A percentile compares a stretch with the other conserved stretches of the same genome.
These are phyloP conservation scores for Suhomyces sp. DNA, from an alignment of 805 yeast species.

Conservation along the genomic window DNA sequence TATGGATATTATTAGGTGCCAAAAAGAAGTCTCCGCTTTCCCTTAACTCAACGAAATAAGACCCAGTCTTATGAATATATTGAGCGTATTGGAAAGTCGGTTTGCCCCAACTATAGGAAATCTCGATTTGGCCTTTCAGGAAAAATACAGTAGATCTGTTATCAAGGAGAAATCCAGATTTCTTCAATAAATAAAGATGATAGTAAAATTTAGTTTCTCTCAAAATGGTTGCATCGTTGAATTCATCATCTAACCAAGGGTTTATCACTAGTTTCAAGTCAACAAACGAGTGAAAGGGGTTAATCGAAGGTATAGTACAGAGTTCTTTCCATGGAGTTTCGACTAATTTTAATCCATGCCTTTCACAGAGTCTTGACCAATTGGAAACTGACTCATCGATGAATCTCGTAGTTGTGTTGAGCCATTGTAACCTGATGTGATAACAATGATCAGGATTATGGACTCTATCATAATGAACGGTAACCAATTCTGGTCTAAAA, in stretches of 20 bases:
- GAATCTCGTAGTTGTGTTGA: conserved; percentile 80
- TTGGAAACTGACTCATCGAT: conserved; percentile 74
- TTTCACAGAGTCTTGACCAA: conserved; percentile 81
- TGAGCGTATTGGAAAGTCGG: conserved; percentile 82
- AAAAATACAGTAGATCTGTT: conserved; percentile 70
- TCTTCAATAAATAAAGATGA: conserved; percentile 70
- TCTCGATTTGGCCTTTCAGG: conserved; percentile 55
- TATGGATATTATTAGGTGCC: conserved; percentile 85
- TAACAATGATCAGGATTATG: conserved; percentile 95
- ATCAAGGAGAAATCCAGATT: conserved; percentile 76
- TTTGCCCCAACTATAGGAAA: conserved; percentile 87
- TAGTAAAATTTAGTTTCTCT: conserved; percentile 63
- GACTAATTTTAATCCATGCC: conserved; percentile 74
- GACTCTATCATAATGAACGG: conserved; percentile 86
- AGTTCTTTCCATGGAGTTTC: conserved; percentile 92
- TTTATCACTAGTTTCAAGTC: conserved; percentile 63
- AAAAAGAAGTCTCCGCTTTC: conserved; percentile 75
- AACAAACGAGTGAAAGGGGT: conserved; percentile 88
- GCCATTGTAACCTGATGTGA: conserved; percentile 90
- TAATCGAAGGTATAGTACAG: conserved; percentile 67
- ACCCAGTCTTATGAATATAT: conserved; percentile 86
- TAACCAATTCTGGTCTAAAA: conserved; percentile 71
- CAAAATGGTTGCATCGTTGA: conserved; percentile 40
- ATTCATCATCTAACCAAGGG: conserved; percentile 68
- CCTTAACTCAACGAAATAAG: conserved; percentile 82